phyloP scores from a whole-genome alignment of 2,329 filamentous ascomycete species.

The Trichoderma semiorbis region DNA sequence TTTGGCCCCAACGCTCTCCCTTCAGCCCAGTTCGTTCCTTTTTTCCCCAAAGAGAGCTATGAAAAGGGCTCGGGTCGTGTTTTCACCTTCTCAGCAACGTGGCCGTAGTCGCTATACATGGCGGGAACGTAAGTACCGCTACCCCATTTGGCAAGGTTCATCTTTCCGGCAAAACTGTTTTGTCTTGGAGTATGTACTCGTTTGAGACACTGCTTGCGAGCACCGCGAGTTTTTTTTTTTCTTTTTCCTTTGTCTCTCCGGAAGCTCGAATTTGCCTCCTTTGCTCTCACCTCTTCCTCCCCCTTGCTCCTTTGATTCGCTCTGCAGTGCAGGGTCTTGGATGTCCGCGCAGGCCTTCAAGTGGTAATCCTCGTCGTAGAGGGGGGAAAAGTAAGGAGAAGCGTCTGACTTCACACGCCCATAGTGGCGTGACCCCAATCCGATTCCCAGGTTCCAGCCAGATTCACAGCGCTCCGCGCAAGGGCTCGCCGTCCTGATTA shows the following conservation, averaged over 20 bases:
- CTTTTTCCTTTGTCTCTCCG: background rate
- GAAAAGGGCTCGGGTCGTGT: background rate
- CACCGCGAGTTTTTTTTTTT: background rate
- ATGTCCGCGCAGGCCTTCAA: background rate
- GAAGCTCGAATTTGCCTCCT: background rate
- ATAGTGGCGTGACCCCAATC: slow-evolving; percentile 16
- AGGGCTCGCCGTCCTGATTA: slow-evolving; percentile 1
- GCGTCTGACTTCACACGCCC: background rate
- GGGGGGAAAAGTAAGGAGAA: background rate
- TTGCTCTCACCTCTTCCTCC: background rate
- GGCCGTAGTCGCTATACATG: background rate
- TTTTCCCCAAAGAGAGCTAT: background rate
- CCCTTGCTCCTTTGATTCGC: background rate
- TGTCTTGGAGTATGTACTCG: background rate
- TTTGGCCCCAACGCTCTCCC: background rate
- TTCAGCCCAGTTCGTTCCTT: background rate
- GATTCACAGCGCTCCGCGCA: slow-evolving; percentile 23
- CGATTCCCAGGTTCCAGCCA: slow-evolving; percentile 32
- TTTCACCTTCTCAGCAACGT: background rate
- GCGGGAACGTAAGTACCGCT: background rate
- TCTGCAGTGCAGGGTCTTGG: background rate
- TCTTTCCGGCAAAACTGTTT: background rate
- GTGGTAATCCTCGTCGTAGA: background rate
- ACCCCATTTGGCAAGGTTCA: background rate
- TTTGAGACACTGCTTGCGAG: background rate